Conservation (phyloP, 306 rosid species). For the Boehmeria nivea region DNA sequence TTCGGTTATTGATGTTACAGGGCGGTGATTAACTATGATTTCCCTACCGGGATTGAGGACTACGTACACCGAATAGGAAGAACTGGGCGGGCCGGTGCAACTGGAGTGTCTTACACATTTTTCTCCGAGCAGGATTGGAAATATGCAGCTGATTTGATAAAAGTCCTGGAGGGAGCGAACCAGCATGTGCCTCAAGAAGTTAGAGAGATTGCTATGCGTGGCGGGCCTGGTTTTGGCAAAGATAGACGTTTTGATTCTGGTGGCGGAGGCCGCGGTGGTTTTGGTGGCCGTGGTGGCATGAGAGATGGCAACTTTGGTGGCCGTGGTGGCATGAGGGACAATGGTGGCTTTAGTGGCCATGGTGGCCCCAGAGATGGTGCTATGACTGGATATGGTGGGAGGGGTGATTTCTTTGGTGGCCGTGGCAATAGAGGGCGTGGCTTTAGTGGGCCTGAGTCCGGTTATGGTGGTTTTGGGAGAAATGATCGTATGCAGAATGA, state of each 20-base stretch:
- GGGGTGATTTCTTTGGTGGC: slow-evolving; percentile 72
- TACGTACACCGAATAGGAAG: slow-evolving; percentile 97
- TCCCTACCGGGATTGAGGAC: slow-evolving; percentile 92
- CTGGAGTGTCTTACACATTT: slow-evolving; percentile 86
- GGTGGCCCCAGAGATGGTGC: slow-evolving; percentile 39
- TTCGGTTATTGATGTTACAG: slow-evolving; percentile 30
- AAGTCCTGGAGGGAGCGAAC: slow-evolving; percentile 97
- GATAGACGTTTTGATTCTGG: slow-evolving; percentile 65
- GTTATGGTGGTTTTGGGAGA: slow-evolving; percentile 67
- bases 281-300: slow-evolving; percentile 66
- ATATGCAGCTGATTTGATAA: slow-evolving; percentile 80
- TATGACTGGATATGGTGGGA: slow-evolving; percentile 49
- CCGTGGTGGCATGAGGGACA: slow-evolving; percentile 72
- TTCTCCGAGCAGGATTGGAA: slow-evolving; percentile 98
- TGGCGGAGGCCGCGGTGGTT: slow-evolving; percentile 44
- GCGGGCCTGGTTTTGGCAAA: slow-evolving; percentile 72
- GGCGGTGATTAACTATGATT: slow-evolving; percentile 97
- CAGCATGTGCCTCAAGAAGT: slow-evolving; percentile 88
- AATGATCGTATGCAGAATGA: slow-evolving; percentile 54
- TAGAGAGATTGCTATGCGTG: slow-evolving; percentile 75
- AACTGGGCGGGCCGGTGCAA: slow-evolving; percentile 99
- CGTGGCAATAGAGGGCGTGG: slow-evolving; percentile 84
- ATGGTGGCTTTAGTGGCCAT: slow-evolving; percentile 64
- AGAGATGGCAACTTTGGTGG: slow-evolving; percentile 72
- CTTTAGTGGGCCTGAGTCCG: slow-evolving; percentile 60